Evolutionary conservation across 768 basidiomycete species (phyloP), one percentile per base, ranked within the genome.

Genomic region (Leccinum subtestaceum): DNA sequence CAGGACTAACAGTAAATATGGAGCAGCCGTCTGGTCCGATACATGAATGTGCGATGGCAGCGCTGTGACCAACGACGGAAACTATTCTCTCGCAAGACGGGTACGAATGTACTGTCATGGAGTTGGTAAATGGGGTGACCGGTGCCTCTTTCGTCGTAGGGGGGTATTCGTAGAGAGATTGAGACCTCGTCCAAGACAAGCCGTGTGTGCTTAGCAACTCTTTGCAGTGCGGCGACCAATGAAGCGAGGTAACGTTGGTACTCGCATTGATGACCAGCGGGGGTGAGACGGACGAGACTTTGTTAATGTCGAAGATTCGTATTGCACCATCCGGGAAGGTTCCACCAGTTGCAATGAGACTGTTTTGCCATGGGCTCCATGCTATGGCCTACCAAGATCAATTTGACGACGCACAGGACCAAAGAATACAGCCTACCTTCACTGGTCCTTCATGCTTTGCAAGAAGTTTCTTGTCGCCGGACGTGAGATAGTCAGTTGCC

Each of bases 121-220:
- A 74, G 68, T 80, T 78, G 61, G 76, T 76, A 53, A 71, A 74
- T 17, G 66, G 64, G 53, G 66, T 65, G 29, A 40, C 40, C 13
- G 60, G 68, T 48, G 67, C 53, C 45, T 72, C 60, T 58, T 68
- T 67, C 34, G 61, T 43, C 11, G 63, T 55, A 23, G 67, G 63
- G 12, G 68, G 64, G n/a, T 50, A 36, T 3, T 62, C 65, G 9
- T 62, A 58, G 23, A 63, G 38, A 15, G 46, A 38, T 47, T 73
- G 73, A 34, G 64, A 58, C 38, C 48, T 60, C 10, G 60, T 60
- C 72, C 74, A 73, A 31, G 60, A 67, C 52, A 70, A 69, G 57
- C 75, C 91, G 65, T 94, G 91, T 2, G 91, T 90, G 46, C 85
- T 90, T n/a, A 96, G 73, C 36, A 97, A 73, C 66, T 96, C 94